Base-by-base conservation (phyloP, 2,329 filamentous ascomycete species). In the Aspergillus hortae region DNA sequence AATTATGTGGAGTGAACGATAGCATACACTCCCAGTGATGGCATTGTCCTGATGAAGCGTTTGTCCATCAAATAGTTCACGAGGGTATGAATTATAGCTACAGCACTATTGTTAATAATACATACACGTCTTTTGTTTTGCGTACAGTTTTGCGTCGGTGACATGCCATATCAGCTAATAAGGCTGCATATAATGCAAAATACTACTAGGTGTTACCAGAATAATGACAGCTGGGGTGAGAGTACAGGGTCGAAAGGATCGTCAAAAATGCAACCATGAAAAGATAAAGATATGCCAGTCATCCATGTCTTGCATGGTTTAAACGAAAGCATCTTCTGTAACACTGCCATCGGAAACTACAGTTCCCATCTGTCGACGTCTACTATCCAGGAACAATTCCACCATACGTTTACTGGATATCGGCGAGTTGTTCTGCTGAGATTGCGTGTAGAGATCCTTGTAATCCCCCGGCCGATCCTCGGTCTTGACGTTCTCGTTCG, bases 1-100 rank as follows among this genome's bases (percentile, higher is more conserved):
- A 95, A 95, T 70, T 95, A 95, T 71, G 89, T 87, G 64, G 80
- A 80, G 61, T 68, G 46, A 61, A 41, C 23, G 2, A 15, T 30
- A n/a, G 21, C 17, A 9, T 2, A 6, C 25, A 4, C 40, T 50
- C 27, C 27, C 27, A 30, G 10, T 1, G 42, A 45, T 15, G 27
- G 10, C 7, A 32, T 33, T 21, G 4, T 17, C 14, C 12, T 2
- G 10, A 17, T 12, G 19, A 10, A 11, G 14, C 14, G 23, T 19
- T 10, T 12, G 27, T 30, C 27, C 9, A 30, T 30, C 27, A 30
- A 30, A 10, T 38, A 38, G 35, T 38, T 38, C 14, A 38, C 6
- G 35, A 38, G 12, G 15, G 35, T 17, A n/a, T 38, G 35, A 38
- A 17, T 6, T 9, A 17, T 38, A 38, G 14, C 15, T 4, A n/a